Percentiles rank a stretch among this genome's conserved stretches.
Conservation (phyloP, 192 early-diverging fungal species). For the Kappamyces sp. region DNA sequence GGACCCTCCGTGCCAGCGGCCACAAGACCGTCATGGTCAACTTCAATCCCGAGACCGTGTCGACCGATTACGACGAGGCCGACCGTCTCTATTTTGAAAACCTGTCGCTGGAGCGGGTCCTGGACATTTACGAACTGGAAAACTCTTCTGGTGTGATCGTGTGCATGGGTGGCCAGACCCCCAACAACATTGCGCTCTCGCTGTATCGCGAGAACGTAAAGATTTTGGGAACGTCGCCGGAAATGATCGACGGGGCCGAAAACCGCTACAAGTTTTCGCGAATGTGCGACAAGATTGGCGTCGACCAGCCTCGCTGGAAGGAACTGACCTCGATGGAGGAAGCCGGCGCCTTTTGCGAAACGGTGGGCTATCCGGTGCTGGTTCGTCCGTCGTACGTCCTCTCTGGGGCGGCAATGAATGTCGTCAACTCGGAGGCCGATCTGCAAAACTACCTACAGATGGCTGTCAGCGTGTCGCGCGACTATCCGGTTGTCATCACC, state of each 20-base stretch:
- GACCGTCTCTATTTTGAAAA: constrained; percentile 98
- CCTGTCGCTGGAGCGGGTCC: constrained; percentile 84
- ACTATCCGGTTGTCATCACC: constrained; percentile 93
- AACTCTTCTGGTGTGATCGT: constrained; percentile 79
- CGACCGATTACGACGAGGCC: constrained; percentile 97
- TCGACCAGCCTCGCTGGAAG: constrained; percentile 97
- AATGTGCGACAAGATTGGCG: constrained; percentile 91
- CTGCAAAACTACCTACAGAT: constrained; percentile 78
- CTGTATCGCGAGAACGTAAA: constrained; percentile 86
- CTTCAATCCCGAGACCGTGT: constrained; percentile 99
- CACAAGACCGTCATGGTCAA: constrained; percentile 98
- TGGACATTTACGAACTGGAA: constrained; percentile 97
- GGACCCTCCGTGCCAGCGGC: constrained; percentile 77
- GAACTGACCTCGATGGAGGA: constrained; percentile 86
- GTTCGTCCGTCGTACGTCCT: constrained; percentile 97
- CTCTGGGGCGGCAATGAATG: constrained; percentile 99
- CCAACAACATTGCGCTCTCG: constrained; percentile 94
- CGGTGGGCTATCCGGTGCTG: constrained; percentile 90
- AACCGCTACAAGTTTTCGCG: constrained; percentile 98
- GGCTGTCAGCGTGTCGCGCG: constrained; percentile 87
- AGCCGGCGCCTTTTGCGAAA: constrained; percentile 77
- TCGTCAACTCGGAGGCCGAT: constrained; percentile 78
- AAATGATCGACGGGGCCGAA: constrained; percentile 95
- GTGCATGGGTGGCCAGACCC: constrained; percentile 95
- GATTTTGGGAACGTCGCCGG: constrained; percentile 91